Percentiles rank a stretch among this genome's conserved stretches.
These are phyloP conservation scores for Ustilago trichophora DNA, from an alignment of 1,284 basidiomycete species.

Conservation along the genomic window DNA sequence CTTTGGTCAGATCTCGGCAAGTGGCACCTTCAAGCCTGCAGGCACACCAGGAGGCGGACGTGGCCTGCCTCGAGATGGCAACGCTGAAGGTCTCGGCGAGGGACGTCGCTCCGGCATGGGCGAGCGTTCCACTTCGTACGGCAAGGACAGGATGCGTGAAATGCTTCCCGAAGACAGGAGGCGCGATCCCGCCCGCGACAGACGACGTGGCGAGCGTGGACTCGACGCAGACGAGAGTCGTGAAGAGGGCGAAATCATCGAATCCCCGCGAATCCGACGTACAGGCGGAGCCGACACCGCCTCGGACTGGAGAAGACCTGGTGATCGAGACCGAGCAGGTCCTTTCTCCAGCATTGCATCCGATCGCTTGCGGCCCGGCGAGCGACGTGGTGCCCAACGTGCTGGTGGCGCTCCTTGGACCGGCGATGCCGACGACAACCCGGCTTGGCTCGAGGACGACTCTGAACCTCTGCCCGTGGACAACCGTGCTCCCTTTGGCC, in stretches of 20 bases:
- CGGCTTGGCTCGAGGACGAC: conserved; percentile 91
- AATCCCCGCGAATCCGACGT: conserved; percentile 48
- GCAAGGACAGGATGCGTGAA: conserved; percentile 42
- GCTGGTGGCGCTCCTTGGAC: conserved; percentile 45
- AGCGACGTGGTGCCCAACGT: conserved; percentile 35
- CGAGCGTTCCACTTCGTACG: conserved; percentile 43
- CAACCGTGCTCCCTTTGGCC: conserved; percentile 45
- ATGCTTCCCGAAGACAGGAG: conserved; percentile 37
- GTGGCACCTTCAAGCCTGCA: conserved; percentile 58
- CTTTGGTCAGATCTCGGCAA: conserved; percentile 58
- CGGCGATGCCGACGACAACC: conserved; percentile 78
- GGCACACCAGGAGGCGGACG: conserved; percentile 36
- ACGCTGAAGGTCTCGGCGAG: conserved; percentile 20
- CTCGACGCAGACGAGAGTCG: conserved; percentile 38
- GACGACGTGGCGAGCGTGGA: conserved; percentile 37
- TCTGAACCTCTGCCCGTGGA: conserved; percentile 37
- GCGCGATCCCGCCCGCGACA: conserved; percentile 27
- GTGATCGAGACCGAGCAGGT: conserved; percentile 37
- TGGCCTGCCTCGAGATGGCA: conserved; percentile 27
- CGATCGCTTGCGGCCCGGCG: conserved; percentile 36
- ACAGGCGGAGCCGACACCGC: conserved; percentile 43
- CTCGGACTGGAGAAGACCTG: conserved; percentile 46
- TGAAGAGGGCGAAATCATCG: conserved; percentile 46
- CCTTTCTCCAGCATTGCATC: conserved; percentile 35
- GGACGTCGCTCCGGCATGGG: conserved; percentile 41